phyloP scores from a whole-genome alignment of 75 land plant genomes.

The Isoetes taiwanensis region DNA sequence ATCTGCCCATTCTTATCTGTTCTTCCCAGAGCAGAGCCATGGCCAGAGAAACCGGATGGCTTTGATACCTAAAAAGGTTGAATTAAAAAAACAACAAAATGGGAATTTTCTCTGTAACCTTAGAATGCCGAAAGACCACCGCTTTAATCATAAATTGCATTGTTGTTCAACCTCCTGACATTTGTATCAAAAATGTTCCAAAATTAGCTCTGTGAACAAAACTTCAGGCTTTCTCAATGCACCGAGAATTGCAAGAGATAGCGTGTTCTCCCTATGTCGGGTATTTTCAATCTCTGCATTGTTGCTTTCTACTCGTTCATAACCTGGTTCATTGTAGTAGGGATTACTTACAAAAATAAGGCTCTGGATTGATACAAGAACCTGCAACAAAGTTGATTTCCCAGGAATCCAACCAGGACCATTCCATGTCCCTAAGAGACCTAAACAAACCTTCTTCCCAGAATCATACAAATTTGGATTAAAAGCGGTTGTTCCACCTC shows the following conservation, averaged over 20 bases:
- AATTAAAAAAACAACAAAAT: no score
- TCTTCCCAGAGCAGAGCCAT: no score
- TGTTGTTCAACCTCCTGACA: conserved; percentile 18
- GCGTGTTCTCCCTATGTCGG: conserved; percentile 22
- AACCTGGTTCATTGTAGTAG: conserved; percentile 35
- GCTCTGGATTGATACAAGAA: conserved; percentile 30
- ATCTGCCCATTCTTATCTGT: no score
- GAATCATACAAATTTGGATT: conserved; percentile 33
- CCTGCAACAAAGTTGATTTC: conserved; percentile 32
- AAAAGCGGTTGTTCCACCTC: conserved; percentile 31
- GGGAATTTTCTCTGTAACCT: no score
- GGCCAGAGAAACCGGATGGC: no score
- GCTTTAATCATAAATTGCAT: no score
- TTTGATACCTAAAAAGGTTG: no score
- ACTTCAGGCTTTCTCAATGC: conserved; percentile 25
- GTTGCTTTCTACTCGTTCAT: conserved; percentile 9
- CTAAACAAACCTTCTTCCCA: conserved; percentile 33
- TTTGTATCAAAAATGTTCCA: conserved; percentile 21
- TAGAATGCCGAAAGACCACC: no score
- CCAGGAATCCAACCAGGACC: conserved; percentile 32
- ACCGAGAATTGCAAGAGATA: conserved; percentile 18
- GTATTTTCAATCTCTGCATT: conserved; percentile 18
- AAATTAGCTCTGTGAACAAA: conserved; percentile 17
- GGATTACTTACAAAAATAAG: conserved; percentile 28
- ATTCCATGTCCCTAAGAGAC: conserved; percentile 34